Percentiles rank a stretch among this genome's conserved stretches.
Evolutionary conservation across 2,329 filamentous ascomycete species (phyloP).

Genomic region (Graphilbum fragrans): DNA sequence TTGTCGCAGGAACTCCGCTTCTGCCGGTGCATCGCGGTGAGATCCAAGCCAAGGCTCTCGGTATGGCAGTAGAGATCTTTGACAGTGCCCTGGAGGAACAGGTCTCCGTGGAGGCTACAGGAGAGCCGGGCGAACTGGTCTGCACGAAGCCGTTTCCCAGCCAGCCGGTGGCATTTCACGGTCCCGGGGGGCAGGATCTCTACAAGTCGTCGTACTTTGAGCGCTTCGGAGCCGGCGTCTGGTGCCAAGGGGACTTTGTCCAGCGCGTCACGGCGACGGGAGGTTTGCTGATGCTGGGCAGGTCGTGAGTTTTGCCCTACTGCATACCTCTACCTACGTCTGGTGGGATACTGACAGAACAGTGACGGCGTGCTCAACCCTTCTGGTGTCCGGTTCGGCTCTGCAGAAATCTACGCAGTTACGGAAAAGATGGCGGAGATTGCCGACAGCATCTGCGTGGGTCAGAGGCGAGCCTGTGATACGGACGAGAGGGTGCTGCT

Average conservation of each 20-base stretch:
- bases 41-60: conserved; percentile 30
- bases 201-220: conserved; percentile 33
- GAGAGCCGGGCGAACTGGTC: conserved; percentile 30
- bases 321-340: background rate
- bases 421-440: conserved; percentile 25
- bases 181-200: conserved; percentile 23
- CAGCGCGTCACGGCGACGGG: conserved; percentile 26
- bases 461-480: conserved; percentile 9
- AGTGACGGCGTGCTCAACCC: conserved; percentile 34
- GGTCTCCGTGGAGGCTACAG: conserved; percentile 16
- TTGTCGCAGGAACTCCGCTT: conserved; percentile 4
- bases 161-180: conserved; percentile 32
- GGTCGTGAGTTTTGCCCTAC: conserved; percentile 16
- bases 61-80: conserved; percentile 32
- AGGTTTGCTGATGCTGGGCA: conserved; percentile 28
- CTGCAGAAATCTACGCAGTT: conserved; percentile 32
- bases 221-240: conserved; percentile 25
- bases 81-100: conserved; percentile 22
- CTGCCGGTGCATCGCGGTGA: conserved; percentile 25
- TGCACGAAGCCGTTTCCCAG: conserved; percentile 31
- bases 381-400: conserved; percentile 32
- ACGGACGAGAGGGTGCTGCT: conserved; percentile 13
- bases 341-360: too few species aligned
- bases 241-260: conserved; percentile 33
- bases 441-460: conserved; percentile 12